Evolutionary conservation across 2,329 filamentous ascomycete species (phyloP).

Genomic region (Alternaria triticina): DNA sequence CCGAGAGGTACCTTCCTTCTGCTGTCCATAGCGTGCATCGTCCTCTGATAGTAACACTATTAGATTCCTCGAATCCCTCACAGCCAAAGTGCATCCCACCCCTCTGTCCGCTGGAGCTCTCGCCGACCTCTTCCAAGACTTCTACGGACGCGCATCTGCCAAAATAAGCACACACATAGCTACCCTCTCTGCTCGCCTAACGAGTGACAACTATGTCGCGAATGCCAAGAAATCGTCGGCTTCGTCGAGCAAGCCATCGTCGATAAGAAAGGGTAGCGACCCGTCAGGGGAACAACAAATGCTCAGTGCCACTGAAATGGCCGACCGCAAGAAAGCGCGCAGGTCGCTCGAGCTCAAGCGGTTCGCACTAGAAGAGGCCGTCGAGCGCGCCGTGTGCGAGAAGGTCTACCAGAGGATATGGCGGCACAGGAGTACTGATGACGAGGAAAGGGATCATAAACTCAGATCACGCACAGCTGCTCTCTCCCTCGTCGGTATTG

Average conservation of each 20-base stretch:
- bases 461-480: constrained; percentile 92
- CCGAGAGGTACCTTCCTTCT: constrained; percentile 70
- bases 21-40: neutral
- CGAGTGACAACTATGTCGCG: constrained; percentile 62
- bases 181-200: constrained; percentile 75
- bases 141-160: constrained; percentile 80
- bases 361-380: constrained; percentile 81
- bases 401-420: constrained; percentile 85
- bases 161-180: constrained; percentile 89
- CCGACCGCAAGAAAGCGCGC: constrained; percentile 77
- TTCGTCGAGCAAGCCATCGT: constrained; percentile 45
- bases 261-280: constrained; percentile 46
- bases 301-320: constrained; percentile 86
- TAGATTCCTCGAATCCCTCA: constrained; percentile 90
- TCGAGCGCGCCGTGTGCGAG: constrained; percentile 85
- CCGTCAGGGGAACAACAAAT: constrained; percentile 73
- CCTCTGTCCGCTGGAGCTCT: constrained; percentile 85
- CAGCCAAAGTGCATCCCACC: constrained; percentile 82
- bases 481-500: constrained; percentile 88
- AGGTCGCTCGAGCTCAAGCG: constrained; percentile 80
- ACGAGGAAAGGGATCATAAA: constrained; percentile 94
- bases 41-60: neutral
- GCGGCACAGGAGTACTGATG: constrained; percentile 87
- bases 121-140: constrained; percentile 90
- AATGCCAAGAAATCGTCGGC: constrained; percentile 49